Percentiles rank a stretch among this genome's conserved stretches.
Evolutionary conservation across 495 filamentous ascomycete genomes (phyloP).

Genomic region (Trichoderma erinaceum): DNA sequence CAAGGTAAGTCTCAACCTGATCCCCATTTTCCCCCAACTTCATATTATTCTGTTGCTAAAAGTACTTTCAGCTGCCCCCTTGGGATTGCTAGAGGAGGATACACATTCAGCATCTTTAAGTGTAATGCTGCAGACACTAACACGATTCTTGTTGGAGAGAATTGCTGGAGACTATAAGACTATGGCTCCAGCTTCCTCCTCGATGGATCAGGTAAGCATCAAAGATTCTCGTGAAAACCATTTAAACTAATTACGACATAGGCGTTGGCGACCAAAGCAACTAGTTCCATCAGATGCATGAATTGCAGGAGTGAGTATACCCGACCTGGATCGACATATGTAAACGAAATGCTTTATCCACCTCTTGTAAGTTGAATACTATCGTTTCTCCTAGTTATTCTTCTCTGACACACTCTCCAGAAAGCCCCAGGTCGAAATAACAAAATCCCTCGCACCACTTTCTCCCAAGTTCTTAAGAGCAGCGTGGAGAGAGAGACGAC

Average conservation of each 20-base stretch:
- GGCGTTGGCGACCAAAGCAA: slow-evolving; percentile 36
- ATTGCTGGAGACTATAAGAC: slow-evolving; percentile 64
- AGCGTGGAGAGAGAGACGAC: slow-evolving; percentile 80
- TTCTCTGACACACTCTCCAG: slow-evolving; percentile 21
- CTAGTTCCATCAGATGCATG: slow-evolving; percentile 65
- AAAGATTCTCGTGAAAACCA: too few species aligned
- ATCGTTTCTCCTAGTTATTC: background rate
- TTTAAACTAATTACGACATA: too few species aligned
- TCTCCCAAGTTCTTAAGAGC: slow-evolving; percentile 77
- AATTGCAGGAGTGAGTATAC: slow-evolving; percentile 74
- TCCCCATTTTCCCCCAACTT: background rate
- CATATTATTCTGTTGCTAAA: slow-evolving; percentile 12
- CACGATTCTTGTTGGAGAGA: slow-evolving; percentile 68
- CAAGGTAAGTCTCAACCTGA: slow-evolving; percentile 43
- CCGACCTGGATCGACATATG: slow-evolving; percentile 58
- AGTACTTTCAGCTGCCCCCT: slow-evolving; percentile 46
- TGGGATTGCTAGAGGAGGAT: slow-evolving; percentile 80
- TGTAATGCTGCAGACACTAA: slow-evolving; percentile 68
- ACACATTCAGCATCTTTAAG: slow-evolving; percentile 60
- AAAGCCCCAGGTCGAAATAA: slow-evolving; percentile 43
- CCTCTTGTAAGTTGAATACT: slow-evolving; percentile 36
- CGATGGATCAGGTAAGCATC: slow-evolving; percentile 47
- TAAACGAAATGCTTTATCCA: slow-evolving; percentile 85
- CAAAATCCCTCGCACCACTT: slow-evolving; percentile 51
- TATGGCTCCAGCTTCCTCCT: slow-evolving; percentile 49